Percentiles rank a stretch among this genome's conserved stretches.
Conservation (phyloP, 2,329 filamentous ascomycete genomes). For the Polychaeton citri region DNA sequence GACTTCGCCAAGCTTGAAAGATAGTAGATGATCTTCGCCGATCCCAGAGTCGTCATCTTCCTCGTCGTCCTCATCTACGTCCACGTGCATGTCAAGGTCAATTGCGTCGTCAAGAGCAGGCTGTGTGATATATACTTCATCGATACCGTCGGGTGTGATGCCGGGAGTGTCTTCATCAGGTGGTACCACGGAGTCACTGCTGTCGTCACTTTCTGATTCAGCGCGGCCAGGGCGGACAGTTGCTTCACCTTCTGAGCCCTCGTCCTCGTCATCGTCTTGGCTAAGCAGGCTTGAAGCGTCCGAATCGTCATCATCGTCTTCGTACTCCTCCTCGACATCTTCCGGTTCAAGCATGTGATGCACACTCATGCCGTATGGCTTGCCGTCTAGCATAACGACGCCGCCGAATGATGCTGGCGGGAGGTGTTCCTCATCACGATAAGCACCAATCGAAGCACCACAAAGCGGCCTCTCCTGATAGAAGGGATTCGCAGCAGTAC, state of each 20-base stretch:
- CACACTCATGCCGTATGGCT: constrained; percentile 86
- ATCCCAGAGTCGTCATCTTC: constrained; percentile 64
- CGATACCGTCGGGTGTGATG: constrained; percentile 59
- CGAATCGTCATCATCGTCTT: constrained; percentile 22
- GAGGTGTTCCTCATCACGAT: constrained; percentile 69
- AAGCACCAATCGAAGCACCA: constrained; percentile 87
- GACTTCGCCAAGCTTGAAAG: constrained; percentile 67
- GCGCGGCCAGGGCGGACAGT: constrained; percentile 12
- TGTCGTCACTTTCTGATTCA: constrained; percentile 12
- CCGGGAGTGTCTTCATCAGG: constrained; percentile 58
- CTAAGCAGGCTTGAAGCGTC: constrained; percentile 18
- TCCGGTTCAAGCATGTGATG: constrained; percentile 80
- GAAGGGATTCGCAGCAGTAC: constrained; percentile 48
- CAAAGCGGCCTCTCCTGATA: constrained; percentile 70
- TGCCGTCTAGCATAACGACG: constrained; percentile 69
- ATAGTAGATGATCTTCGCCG: constrained; percentile 65
- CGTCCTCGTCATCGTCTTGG: constrained; percentile 39
- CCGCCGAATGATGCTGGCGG: constrained; percentile 87
- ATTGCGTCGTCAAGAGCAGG: constrained; percentile 64
- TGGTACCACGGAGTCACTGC: constrained; percentile 35
- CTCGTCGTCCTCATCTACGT: constrained; percentile 60
- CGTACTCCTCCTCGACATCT: constrained; percentile 39
- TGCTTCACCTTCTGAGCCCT: constrained; percentile 39
- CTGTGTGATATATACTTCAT: constrained; percentile 74
- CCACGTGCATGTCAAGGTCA: constrained; percentile 62